phyloP scores from a whole-genome alignment of 495 filamentous ascomycete genomes.

The Daldinia loculata region DNA sequence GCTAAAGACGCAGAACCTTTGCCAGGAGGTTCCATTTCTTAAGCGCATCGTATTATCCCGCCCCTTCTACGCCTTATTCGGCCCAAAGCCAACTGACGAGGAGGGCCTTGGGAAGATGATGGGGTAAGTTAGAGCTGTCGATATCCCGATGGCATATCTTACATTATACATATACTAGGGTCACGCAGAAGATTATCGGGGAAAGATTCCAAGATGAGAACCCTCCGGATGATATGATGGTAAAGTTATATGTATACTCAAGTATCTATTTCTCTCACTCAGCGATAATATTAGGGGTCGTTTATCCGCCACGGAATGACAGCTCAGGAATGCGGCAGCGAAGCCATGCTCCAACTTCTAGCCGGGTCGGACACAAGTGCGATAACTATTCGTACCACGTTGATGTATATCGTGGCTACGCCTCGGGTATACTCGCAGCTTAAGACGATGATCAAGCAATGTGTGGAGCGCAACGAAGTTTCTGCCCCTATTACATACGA shows the following conservation, averaged over 20 bases:
- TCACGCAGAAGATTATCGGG: neutral
- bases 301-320: neutral
- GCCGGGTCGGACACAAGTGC: neutral
- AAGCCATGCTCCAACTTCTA: neutral
- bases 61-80: neutral
- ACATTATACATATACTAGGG: neutral
- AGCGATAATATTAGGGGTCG: neutral
- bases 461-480: neutral
- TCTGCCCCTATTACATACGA: neutral
- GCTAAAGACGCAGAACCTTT: neutral
- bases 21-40: neutral
- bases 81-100: neutral
- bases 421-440: neutral
- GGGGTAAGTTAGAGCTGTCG: neutral
- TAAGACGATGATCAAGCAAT: neutral
- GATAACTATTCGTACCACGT: neutral
- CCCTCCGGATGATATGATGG: neutral
- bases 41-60: neutral
- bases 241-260: neutral
- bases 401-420: neutral
- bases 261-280: neutral
- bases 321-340: neutral
- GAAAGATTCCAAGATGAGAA: neutral
- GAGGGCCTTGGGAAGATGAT: neutral
- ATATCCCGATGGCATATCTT: neutral